Base-by-base conservation (phyloP, 2,329 filamentous ascomycete species). In the Sclerotinia trifoliorum region DNA sequence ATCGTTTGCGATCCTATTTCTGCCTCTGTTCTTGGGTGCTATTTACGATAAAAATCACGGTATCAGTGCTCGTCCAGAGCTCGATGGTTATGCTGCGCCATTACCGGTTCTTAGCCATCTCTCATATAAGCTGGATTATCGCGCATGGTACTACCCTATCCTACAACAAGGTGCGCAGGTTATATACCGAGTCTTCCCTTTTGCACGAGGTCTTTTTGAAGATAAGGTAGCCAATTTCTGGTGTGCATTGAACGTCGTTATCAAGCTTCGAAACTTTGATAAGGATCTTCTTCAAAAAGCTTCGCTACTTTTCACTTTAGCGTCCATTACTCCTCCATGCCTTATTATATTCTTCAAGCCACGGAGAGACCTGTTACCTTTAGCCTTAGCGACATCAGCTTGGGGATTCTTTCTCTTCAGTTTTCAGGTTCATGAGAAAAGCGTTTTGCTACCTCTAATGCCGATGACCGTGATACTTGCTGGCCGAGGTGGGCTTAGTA, bases 181-280 rank as follows among this genome's bases (percentile, higher is more conserved):
- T 74, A 80, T 97, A 15, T 92, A 97, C 78, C 90, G 95, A n/a
- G 86, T 98, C 68, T 98, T 99, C 75, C 95, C 96, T 0, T 97
- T 99, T 77, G 88, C 94, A 1, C 88, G 95, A n/a, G 95, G 95
- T 4, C 82, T 99, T 8, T 99, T 98, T 75, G 96, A 99, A 80
- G 95, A 98, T 82, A 99, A 99, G 80, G 96, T 99, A 26, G 95
- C 95, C 76, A 99, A 99, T 78, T 90, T 97, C 75, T 99, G 95
- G 95, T 99, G 95, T 78, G 90, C 93, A 5, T 84, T 94, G 67
- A 96, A 98, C 77, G 90, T 95, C 0, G 84, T 96, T 67, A 84
- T 97, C 81, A 99, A 99, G 80, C 86, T 99, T 49, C 86, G 91
- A 71, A 82, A 86, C 24, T 95, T 93, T 73, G 88, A 92, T 0